phyloP scores from a whole-genome alignment of 2,329 filamentous ascomycete species.

The Fusarium nodosum region DNA sequence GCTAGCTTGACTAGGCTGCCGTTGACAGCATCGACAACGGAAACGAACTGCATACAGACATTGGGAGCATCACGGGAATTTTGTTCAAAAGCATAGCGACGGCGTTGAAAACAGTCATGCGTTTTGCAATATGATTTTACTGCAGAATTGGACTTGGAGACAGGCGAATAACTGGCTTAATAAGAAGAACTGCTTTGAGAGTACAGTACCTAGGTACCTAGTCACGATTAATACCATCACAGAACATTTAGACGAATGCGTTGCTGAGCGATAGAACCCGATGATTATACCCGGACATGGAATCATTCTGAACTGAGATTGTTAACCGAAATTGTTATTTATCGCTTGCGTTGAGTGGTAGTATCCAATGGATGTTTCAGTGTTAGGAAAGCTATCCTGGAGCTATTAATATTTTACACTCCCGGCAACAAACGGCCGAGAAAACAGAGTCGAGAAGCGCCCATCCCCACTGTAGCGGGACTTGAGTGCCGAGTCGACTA shows the following conservation, averaged over 20 bases:
- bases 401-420: slow-evolving; percentile 22
- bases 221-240: slow-evolving; percentile 16
- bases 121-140: slow-evolving; percentile 20
- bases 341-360: slow-evolving; percentile 13
- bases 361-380: slow-evolving; percentile 15
- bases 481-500: slow-evolving; percentile 14
- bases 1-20: slow-evolving; percentile 1
- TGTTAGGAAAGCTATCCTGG: slow-evolving; percentile 2
- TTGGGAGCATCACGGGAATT: slow-evolving; percentile 9
- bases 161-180: slow-evolving; percentile 5
- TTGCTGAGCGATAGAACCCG: slow-evolving; percentile 1
- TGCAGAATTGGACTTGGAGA: neutral
- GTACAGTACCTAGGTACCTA: neutral
- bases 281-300: neutral
- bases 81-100: slow-evolving; percentile 44
- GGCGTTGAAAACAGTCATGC: slow-evolving; percentile 37
- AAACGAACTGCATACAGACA: slow-evolving; percentile 4
- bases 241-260: neutral
- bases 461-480: slow-evolving; percentile 19
- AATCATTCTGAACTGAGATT: neutral
- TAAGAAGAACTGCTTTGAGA: slow-evolving; percentile 4
- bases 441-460: slow-evolving; percentile 24
- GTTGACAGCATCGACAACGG: neutral
- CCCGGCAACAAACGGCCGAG: slow-evolving; percentile 30
- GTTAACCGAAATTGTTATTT: slow-evolving; percentile 25